Evolutionary conservation across 192 early-diverging fungal genomes (phyloP).

Genomic region (Umbelopsis isabellina): DNA sequence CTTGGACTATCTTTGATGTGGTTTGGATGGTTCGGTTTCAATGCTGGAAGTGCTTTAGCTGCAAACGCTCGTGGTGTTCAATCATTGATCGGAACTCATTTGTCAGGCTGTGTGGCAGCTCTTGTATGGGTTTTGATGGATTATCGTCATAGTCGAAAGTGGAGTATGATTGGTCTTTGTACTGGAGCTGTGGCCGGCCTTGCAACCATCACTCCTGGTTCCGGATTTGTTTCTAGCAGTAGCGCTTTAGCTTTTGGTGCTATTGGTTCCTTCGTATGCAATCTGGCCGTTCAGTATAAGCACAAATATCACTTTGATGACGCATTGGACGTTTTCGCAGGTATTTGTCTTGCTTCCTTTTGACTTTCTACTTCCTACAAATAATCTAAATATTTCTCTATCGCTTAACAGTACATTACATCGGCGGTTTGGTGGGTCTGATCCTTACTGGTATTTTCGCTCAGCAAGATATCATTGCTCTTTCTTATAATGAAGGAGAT

Average conservation of each 20-base stretch:
- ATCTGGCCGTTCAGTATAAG: constrained; percentile 65
- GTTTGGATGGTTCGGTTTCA: constrained; percentile 95
- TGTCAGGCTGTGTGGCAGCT: constrained; percentile 71
- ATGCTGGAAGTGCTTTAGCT: constrained; percentile 77
- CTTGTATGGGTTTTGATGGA: constrained; percentile 78
- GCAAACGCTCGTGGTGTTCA: constrained; percentile 74
- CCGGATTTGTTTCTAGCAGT: constrained; percentile 75
- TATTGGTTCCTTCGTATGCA: constrained; percentile 66
- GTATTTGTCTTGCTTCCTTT: constrained; percentile 58
- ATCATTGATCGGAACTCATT: constrained; percentile 74
- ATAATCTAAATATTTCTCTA: background rate
- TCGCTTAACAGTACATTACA: constrained; percentile 58
- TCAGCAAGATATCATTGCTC: constrained; percentile 64
- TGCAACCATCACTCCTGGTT: constrained; percentile 86
- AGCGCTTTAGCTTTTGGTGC: constrained; percentile 78
- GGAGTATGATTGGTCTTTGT: constrained; percentile 84
- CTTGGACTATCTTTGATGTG: constrained; percentile 82
- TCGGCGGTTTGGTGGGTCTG: constrained; percentile 76
- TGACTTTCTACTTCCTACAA: constrained; percentile 37
- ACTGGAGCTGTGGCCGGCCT: constrained; percentile 88
- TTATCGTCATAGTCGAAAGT: constrained; percentile 69
- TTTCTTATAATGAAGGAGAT: constrained; percentile 57
- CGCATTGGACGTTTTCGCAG: constrained; percentile 82
- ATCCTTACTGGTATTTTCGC: constrained; percentile 90
- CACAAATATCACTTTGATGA: constrained; percentile 74